Evolutionary conservation across 1,284 basidiomycete genomes (phyloP).

Genomic region (Fistulinella staudtii): DNA sequence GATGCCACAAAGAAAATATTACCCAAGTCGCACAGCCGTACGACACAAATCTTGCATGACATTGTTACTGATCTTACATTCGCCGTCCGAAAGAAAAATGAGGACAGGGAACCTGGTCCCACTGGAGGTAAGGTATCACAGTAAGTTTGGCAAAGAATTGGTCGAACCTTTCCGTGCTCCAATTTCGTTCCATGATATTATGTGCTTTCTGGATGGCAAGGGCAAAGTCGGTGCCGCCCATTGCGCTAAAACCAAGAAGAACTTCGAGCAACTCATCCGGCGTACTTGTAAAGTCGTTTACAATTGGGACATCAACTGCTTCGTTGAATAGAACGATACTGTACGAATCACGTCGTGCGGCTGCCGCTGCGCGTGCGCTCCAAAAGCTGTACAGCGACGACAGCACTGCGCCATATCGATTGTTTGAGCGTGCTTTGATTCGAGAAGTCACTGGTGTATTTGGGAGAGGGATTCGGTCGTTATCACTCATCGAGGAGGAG

Average conservation of each 20-base stretch:
- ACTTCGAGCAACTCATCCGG: slow-evolving; percentile 44
- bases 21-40: slow-evolving; percentile 49
- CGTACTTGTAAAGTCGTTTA: slow-evolving; percentile 48
- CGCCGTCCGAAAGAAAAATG: slow-evolving; percentile 63
- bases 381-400: slow-evolving; percentile 54
- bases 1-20: too few relatives aligned
- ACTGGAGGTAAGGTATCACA: not conserved
- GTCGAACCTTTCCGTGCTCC: slow-evolving; percentile 53
- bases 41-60: slow-evolving; percentile 46
- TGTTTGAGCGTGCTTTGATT: slow-evolving; percentile 40
- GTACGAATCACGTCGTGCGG: slow-evolving; percentile 50
- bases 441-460: slow-evolving; percentile 42
- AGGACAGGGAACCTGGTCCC: slow-evolving; percentile 49
- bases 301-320: slow-evolving; percentile 24
- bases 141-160: not conserved
- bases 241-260: slow-evolving; percentile 34
- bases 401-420: slow-evolving; percentile 56
- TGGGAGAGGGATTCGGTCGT: slow-evolving; percentile 43
- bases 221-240: slow-evolving; percentile 48
- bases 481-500: slow-evolving; percentile 47
- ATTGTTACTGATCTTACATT: slow-evolving; percentile 40
- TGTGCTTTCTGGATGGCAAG: slow-evolving; percentile 40
- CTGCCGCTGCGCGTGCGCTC: slow-evolving; percentile 45
- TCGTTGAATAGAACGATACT: slow-evolving; percentile 52
- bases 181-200: slow-evolving; percentile 42